phyloP scores from a whole-genome alignment of 495 filamentous ascomycete species.

The Neurospora sp. region DNA sequence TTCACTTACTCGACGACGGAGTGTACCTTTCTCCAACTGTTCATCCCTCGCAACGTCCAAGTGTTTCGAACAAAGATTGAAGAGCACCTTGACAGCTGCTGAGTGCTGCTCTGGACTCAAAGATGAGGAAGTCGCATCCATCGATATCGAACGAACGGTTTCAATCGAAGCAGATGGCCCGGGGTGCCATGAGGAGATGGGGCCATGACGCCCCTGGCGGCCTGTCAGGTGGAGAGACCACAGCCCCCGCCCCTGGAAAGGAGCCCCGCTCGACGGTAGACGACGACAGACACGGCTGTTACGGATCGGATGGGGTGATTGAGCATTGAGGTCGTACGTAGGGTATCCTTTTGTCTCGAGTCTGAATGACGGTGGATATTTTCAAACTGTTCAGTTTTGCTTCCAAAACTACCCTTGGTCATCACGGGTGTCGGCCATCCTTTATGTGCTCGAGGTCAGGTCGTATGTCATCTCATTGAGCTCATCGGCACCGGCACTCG shows the following conservation, averaged over 20 bases:
- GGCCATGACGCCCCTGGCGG: background rate
- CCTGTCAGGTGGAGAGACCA: background rate
- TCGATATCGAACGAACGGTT: background rate
- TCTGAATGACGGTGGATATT: background rate
- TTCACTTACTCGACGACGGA: background rate
- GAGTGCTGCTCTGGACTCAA: background rate
- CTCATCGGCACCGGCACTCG: background rate
- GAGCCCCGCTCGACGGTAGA: background rate
- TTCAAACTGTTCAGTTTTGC: background rate
- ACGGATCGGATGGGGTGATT: background rate
- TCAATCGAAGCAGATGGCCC: background rate
- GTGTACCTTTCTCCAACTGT: background rate
- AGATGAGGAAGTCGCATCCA: background rate
- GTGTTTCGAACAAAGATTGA: background rate
- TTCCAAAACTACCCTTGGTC: background rate
- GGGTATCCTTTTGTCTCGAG: background rate
- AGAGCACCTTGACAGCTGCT: background rate
- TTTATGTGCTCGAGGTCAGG: background rate
- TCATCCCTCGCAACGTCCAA: background rate
- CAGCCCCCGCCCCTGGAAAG: background rate
- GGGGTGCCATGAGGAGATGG: background rate
- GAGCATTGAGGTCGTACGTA: background rate
- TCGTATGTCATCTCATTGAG: background rate
- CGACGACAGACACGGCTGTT: background rate
- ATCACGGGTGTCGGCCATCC: background rate